Evolutionary conservation across 441 rosid species (phyloP).

Genomic region (Brassica balearica): DNA sequence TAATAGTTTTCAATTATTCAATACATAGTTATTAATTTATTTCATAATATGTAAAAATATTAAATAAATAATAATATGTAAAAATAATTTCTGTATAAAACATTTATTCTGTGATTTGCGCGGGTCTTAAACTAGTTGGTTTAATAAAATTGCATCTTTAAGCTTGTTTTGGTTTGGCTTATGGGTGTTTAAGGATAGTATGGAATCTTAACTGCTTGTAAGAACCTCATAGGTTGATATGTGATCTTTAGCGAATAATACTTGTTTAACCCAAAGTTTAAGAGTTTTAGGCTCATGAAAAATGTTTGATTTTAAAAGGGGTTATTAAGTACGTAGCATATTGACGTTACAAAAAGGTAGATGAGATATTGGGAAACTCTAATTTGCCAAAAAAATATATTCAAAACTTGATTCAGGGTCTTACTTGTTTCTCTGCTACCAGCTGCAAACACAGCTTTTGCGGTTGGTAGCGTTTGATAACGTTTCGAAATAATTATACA

Average conservation of each 20-base stretch:
- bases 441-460: too few relatives aligned
- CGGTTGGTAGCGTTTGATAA: too few relatives aligned
- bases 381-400: background rate
- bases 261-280: background rate
- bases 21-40: too few relatives aligned
- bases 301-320: background rate
- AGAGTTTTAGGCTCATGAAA: constrained; percentile 1
- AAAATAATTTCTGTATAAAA: too few relatives aligned
- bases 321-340: background rate
- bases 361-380: background rate
- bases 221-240: background rate
- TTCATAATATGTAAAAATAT: too few relatives aligned
- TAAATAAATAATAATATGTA: too few relatives aligned
- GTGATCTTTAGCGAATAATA: background rate
- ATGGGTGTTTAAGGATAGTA: constrained; percentile 1
- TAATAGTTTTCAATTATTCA: too few relatives aligned
- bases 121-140: background rate
- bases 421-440: too few relatives aligned
- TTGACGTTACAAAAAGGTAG: background rate
- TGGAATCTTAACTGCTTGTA: background rate
- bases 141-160: background rate
- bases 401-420: background rate
- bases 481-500: too few relatives aligned
- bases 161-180: background rate
- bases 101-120: too few relatives aligned